Conservation (phyloP, 495 filamentous ascomycete species). For the Penicillium cosmopolitanum region DNA sequence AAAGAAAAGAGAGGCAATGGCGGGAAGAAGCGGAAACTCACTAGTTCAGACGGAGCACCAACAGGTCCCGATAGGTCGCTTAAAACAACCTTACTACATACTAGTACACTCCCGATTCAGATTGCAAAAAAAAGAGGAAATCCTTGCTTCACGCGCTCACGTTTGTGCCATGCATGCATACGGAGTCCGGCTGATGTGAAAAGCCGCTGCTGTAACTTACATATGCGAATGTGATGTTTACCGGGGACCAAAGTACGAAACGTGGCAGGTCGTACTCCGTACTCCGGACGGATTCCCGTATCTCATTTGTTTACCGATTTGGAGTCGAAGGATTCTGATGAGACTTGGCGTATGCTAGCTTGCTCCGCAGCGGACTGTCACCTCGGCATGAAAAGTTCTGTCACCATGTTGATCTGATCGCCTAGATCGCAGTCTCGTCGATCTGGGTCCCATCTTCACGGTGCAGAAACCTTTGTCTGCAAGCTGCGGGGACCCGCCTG, state of each 20-base stretch:
- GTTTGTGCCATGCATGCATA: not conserved
- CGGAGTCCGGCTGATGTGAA: not conserved
- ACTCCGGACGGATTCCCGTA: not conserved
- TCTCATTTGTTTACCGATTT: not conserved
- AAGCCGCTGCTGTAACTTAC: not conserved
- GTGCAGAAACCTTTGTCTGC: not conserved
- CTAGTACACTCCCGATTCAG: not conserved
- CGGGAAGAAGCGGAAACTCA: not conserved
- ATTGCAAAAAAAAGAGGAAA: not conserved
- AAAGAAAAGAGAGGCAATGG: not conserved
- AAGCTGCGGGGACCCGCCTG: conserved; percentile 12
- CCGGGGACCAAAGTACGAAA: not conserved
- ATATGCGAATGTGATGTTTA: not conserved
- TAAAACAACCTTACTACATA: not conserved
- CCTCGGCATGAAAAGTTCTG: conserved; percentile 8
- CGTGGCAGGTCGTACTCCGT: not conserved
- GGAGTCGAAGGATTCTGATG: not conserved
- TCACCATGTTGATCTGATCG: conserved; percentile 14
- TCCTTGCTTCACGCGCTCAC: not conserved
- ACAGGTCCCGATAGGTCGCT: not conserved
- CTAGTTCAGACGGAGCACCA: not conserved
- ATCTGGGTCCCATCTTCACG: conserved; percentile 4
- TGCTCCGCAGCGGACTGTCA: conserved; percentile 6
- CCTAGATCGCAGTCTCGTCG: conserved; percentile 7
- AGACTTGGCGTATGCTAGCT: not conserved